These are phyloP conservation scores for Amanita exitialis DNA, from an alignment of 768 basidiomycete species.

Conservation along the genomic window DNA sequence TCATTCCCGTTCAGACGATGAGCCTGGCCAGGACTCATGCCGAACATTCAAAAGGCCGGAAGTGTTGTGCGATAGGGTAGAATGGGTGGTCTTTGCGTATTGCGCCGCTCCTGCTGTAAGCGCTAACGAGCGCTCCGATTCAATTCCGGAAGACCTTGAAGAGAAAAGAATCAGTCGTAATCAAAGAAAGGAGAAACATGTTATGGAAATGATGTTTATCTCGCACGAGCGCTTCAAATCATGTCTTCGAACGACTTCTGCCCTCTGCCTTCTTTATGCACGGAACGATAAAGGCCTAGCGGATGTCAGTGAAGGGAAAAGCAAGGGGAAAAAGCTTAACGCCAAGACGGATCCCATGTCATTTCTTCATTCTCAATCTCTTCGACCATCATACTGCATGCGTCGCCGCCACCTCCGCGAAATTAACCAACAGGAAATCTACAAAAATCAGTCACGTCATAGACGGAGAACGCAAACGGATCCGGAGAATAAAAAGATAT, in stretches of 20 bases:
- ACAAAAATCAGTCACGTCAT: neutral
- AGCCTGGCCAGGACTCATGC: neutral
- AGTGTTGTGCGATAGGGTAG: neutral
- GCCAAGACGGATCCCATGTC: neutral
- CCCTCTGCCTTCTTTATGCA: too few species aligned
- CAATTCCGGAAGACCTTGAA: too few species aligned
- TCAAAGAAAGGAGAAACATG: too few species aligned
- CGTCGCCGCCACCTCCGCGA: neutral
- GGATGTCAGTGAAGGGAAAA: neutral
- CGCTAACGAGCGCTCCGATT: too few species aligned
- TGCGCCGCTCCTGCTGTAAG: neutral
- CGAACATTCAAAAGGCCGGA: neutral
- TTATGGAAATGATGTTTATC: too few species aligned
- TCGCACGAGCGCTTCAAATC: too few species aligned
- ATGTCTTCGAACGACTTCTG: too few species aligned
- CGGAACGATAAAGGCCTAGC: neutral
- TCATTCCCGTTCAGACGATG: neutral
- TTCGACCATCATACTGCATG: neutral
- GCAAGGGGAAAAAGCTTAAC: neutral
- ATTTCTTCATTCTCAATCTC: neutral
- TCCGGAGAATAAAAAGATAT: neutral
- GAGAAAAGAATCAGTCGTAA: too few species aligned
- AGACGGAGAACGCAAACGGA: neutral
- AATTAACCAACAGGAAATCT: neutral
- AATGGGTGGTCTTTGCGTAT: neutral